A percentile compares a stretch with the other conserved stretches of the same genome.
phyloP scores from a whole-genome alignment of 257 asterid genomes.

The Jasminum sambac region DNA sequence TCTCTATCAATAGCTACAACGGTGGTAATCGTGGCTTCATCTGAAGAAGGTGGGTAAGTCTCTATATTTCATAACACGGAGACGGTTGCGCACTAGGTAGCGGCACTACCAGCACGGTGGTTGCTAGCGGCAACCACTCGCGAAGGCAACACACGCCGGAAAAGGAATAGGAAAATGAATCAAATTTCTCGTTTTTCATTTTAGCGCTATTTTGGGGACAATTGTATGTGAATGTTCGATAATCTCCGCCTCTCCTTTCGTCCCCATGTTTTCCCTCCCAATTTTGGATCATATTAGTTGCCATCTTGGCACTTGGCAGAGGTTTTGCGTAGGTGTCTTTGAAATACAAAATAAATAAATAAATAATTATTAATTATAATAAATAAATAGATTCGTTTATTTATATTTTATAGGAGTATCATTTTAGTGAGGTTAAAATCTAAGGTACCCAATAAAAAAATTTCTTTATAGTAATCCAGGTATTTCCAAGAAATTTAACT shows the following conservation, averaged over 20 bases:
- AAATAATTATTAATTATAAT: no score
- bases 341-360: no score
- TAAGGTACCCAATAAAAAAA: no score
- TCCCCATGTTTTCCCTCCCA: not conserved
- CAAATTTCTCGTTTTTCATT: not conserved
- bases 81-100: conserved; percentile 20
- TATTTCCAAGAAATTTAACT: no score
- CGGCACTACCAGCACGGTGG: conserved; percentile 31
- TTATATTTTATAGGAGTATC: no score
- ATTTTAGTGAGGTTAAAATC: no score
- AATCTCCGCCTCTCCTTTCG: conserved; percentile 10
- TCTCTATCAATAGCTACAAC: conserved; percentile 83
- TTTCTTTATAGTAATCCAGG: no score
- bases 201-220: not conserved
- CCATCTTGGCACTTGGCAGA: no score
- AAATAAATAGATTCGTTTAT: no score
- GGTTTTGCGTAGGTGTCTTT: no score
- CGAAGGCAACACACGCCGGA: conserved; percentile 2
- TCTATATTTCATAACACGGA: not conserved
- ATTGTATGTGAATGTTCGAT: not conserved
- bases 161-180: conserved; percentile 8
- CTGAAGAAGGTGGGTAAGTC: not conserved
- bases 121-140: conserved; percentile 36
- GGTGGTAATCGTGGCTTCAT: conserved; percentile 24
- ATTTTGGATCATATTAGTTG: no score